phyloP scores from a whole-genome alignment of 352 stramenopile genomes.

The Thraustochytrium sp. region DNA sequence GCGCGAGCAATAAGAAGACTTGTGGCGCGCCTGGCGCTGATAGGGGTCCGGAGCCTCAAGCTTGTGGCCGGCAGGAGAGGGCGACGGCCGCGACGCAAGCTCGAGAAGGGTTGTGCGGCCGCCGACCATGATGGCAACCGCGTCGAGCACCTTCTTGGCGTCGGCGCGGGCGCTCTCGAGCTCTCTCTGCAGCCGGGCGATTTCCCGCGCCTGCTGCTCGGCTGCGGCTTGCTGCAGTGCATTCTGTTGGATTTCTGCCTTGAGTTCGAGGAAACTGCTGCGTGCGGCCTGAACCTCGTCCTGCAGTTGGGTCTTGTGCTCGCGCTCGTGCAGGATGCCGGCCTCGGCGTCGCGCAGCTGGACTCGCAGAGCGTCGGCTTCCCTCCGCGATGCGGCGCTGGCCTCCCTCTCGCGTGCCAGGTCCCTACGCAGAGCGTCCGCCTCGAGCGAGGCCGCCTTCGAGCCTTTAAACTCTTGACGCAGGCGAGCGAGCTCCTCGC shows the following conservation, averaged over 20 bases:
- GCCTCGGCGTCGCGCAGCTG: not conserved
- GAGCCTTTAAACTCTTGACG: too few relatives aligned
- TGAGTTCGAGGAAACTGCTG: not conserved
- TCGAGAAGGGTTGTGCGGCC: not conserved
- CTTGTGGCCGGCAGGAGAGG: too few relatives aligned
- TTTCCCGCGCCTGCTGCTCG: not conserved
- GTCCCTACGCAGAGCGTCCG: not conserved
- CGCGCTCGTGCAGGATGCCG: not conserved
- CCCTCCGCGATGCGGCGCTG: not conserved
- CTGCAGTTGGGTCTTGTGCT: not conserved
- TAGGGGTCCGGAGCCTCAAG: too few relatives aligned
- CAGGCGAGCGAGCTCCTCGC: too few relatives aligned
- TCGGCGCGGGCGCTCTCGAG: not conserved
- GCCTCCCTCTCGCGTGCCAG: not conserved
- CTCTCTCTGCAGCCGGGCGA: not conserved
- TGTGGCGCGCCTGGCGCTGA: too few relatives aligned
- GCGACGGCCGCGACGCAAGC: too few relatives aligned
- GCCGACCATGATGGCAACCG: not conserved
- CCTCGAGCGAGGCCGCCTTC: not conserved
- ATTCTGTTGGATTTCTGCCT: not conserved
- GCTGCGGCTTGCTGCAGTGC: not conserved
- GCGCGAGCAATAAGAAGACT: too few relatives aligned
- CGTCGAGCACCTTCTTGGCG: not conserved
- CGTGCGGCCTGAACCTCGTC: not conserved
- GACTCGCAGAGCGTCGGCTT: not conserved